Base-by-base conservation (phyloP, 768 basidiomycete species). In the Calocera viscosa region DNA sequence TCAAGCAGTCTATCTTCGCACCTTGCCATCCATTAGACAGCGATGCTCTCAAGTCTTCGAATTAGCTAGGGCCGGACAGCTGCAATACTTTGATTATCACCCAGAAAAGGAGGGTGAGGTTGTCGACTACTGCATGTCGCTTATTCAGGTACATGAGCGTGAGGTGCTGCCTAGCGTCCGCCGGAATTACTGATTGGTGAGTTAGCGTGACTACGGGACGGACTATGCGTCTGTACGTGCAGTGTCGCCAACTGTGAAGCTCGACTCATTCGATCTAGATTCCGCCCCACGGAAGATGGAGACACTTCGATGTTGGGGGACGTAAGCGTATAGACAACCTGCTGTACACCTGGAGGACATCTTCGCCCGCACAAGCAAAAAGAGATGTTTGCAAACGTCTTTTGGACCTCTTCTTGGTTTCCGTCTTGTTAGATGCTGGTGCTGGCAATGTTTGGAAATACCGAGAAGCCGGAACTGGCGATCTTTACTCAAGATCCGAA, bases 381-480 rank as follows among this genome's bases (percentile, higher is more conserved):
- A 43, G 75, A 38, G 77, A 94, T 72, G 81, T 83, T 47, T 82
- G 86, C 64, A 84, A 86, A 67, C 83, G 92, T 1, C 80, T 92
- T 35, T 81, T 98, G 74, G 95, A 98, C 77, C 83, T 96, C 41
- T 94, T 94, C 78, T 77, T 86, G 65, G 78, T 88, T 26, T 93
- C 92, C 12, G 95, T 98, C 8, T 81, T 98, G 16, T 84, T 99
- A 38, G 95, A 98, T 72, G 95, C 94, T 0, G 94, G 94, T 1
- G 95, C 94, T 0, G 95, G 94, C 0, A 87, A 83, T 66, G 72
- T 77, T 1, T 98, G 94, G 94, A 76, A 75, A 12, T 98, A 88
- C 75, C 80, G 77, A 7, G 93, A 94, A 67, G 72, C 71, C 1
- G 74, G 70, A 71, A 82, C 83, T 0, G 83, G 82, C 0, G 72